These are phyloP conservation scores for Daldinia childiae DNA, from an alignment of 495 filamentous ascomycete genomes.

Conservation along the genomic window DNA sequence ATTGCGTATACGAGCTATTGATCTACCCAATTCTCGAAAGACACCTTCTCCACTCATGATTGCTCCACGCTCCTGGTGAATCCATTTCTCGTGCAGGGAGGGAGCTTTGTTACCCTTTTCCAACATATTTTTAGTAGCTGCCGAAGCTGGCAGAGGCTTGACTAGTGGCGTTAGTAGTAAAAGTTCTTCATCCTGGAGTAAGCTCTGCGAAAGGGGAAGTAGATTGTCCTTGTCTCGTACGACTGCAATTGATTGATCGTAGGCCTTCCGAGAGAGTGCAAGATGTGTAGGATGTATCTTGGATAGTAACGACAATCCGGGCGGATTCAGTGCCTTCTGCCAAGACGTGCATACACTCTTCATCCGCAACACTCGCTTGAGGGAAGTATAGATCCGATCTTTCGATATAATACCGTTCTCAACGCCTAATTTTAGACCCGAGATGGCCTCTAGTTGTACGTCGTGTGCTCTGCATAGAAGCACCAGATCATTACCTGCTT, in stretches of 20 bases:
- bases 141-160: slow-evolving; percentile 85
- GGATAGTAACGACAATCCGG: slow-evolving; percentile 75
- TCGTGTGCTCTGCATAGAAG: slow-evolving; percentile 85
- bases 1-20: slow-evolving; percentile 79
- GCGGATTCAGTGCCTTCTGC: slow-evolving; percentile 83
- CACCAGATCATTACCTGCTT: slow-evolving; percentile 88
- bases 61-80: slow-evolving; percentile 68
- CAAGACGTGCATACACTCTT: slow-evolving; percentile 83
- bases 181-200: slow-evolving; percentile 84
- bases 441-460: slow-evolving; percentile 86
- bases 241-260: slow-evolving; percentile 86
- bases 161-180: slow-evolving; percentile 84
- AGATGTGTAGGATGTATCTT: slow-evolving; percentile 81
- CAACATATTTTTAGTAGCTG: slow-evolving; percentile 65
- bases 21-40: slow-evolving; percentile 83
- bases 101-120: slow-evolving; percentile 58
- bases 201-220: slow-evolving; percentile 77
- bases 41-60: slow-evolving; percentile 89
- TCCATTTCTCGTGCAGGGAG: slow-evolving; percentile 62
- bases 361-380: slow-evolving; percentile 75
- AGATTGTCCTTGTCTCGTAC: slow-evolving; percentile 83
- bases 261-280: slow-evolving; percentile 79
- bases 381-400: slow-evolving; percentile 76
- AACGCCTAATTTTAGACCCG: slow-evolving; percentile 81
- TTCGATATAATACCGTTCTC: slow-evolving; percentile 85